Percentiles rank a stretch among this genome's conserved stretches.
Evolutionary conservation across 495 filamentous ascomycete species (phyloP).

Genomic region (Trichoderma gamsii): DNA sequence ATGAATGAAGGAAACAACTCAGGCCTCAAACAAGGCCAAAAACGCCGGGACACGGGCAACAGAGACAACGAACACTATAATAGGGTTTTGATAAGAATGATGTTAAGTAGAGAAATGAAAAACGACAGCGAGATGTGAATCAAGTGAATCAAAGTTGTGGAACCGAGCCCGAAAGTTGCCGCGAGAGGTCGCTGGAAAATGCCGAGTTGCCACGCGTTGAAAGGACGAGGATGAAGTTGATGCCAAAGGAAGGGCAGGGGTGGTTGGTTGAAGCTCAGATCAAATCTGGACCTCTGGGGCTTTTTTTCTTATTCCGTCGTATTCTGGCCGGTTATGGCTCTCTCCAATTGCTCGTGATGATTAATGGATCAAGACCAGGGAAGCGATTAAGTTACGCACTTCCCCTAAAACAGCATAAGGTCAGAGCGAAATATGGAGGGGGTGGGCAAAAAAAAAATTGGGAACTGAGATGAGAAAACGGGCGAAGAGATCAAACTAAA

Average conservation of each 20-base stretch:
- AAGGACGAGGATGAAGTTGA: conserved; percentile 1
- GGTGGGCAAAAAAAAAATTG: background rate
- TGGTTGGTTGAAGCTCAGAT: background rate
- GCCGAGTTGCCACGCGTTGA: conserved; percentile 12
- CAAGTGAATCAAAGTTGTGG: conserved; percentile 8
- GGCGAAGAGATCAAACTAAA: background rate
- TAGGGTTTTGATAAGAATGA: background rate
- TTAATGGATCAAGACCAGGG: background rate
- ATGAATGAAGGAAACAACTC: background rate
- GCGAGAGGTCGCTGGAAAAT: background rate
- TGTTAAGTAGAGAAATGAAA: background rate
- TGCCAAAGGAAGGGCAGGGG: conserved; percentile 8
- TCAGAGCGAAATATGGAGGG: background rate
- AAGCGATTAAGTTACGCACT: background rate
- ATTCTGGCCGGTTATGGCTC: background rate
- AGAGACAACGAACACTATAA: background rate
- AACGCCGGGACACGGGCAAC: background rate
- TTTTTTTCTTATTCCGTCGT: background rate
- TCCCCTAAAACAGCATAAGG: background rate
- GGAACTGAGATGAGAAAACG: background rate
- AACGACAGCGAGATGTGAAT: conserved; percentile 13
- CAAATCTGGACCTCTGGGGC: background rate
- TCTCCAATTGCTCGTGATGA: background rate
- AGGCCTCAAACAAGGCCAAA: no score
- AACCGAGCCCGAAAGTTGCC: conserved; percentile 9